A percentile compares a stretch with the other conserved stretches of the same genome.
Conservation (phyloP, 2,329 filamentous ascomycete genomes). For the Penicillium sp. region DNA sequence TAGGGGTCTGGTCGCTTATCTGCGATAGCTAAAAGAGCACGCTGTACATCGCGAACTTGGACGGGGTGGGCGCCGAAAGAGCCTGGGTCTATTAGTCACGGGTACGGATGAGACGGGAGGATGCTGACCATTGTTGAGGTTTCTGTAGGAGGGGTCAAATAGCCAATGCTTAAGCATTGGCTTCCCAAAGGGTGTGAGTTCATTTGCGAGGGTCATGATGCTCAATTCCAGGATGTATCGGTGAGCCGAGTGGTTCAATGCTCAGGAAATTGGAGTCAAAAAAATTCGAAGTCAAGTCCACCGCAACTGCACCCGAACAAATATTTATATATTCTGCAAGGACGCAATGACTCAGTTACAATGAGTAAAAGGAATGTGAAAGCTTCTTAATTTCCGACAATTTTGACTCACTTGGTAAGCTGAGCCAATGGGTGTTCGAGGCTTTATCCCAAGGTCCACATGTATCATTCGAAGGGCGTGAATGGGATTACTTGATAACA, state of each 20-base stretch:
- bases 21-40: constrained; percentile 63
- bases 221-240: background rate
- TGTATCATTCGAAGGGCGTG: background rate
- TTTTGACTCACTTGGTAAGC: background rate
- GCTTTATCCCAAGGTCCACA: background rate
- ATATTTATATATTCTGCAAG: background rate
- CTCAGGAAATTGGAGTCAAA: background rate
- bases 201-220: constrained; percentile 5
- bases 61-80: constrained; percentile 78
- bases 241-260: background rate
- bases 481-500: background rate
- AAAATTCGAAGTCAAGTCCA: background rate
- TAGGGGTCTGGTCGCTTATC: constrained; percentile 75
- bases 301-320: background rate
- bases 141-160: constrained; percentile 67
- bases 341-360: background rate
- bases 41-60: constrained; percentile 59
- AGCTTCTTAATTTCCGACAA: background rate
- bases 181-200: constrained; percentile 50
- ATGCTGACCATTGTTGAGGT: constrained; percentile 72
- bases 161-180: constrained; percentile 65
- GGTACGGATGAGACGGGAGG: background rate
- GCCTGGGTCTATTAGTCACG: constrained; percentile 32
- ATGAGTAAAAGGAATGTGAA: background rate
- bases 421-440: background rate